These are phyloP conservation scores for Cladosporium sp. DNA, from an alignment of 2,329 filamentous ascomycete genomes.

Conservation along the genomic window DNA sequence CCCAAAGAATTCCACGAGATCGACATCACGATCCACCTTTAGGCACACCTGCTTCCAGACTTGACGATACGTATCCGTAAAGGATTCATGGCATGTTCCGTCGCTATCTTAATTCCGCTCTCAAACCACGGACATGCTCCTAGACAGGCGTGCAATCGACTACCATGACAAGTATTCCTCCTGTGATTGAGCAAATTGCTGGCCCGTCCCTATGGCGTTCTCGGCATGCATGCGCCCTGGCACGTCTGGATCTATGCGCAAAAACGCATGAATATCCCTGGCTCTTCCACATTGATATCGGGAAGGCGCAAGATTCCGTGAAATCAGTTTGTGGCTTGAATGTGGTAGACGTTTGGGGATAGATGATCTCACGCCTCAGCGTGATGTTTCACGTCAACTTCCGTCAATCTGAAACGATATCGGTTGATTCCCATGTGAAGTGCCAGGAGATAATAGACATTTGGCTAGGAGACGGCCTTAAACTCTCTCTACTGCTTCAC, in stretches of 20 bases:
- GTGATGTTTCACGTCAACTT: neutral
- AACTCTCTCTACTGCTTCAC: too few species aligned
- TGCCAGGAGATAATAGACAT: too few species aligned
- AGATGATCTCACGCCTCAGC: neutral
- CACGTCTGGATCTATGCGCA: too few species aligned
- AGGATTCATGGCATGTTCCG: constrained; percentile 7
- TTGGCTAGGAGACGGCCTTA: too few species aligned
- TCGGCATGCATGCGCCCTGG: constrained; percentile 3
- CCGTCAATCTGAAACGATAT: neutral
- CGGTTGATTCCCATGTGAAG: neutral
- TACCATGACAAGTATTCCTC: too few species aligned
- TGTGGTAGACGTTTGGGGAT: neutral
- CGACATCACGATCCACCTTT: neutral
- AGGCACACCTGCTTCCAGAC: too few species aligned
- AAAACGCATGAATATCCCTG: too few species aligned
- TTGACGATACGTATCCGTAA: neutral
- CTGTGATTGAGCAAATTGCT: too few species aligned
- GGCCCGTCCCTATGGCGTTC: neutral
- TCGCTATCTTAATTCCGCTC: neutral
- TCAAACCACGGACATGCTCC: too few species aligned
- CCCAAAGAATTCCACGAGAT: neutral
- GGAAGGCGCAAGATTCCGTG: too few species aligned
- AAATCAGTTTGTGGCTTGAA: neutral
- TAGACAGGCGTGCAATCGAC: too few species aligned
- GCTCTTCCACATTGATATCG: too few species aligned